phyloP scores from a whole-genome alignment of 371 early-diverging fungal species.

The Mucor lusitanicus region DNA sequence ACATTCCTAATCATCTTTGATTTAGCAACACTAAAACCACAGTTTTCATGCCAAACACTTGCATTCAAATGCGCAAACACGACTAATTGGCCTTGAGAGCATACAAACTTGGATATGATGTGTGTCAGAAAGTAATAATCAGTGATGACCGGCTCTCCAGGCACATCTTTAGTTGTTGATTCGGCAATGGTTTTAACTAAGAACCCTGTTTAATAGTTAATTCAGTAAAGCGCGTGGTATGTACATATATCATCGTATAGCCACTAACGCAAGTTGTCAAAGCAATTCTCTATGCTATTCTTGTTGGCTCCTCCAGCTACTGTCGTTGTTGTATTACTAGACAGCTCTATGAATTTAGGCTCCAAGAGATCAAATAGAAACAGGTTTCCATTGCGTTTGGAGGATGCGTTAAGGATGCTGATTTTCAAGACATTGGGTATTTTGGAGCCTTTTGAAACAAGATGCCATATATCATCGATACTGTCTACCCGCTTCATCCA shows the following conservation, averaged over 20 bases:
- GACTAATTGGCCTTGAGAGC: background rate
- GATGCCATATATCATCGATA: slow-evolving; percentile 7
- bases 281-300: background rate
- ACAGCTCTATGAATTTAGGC: background rate
- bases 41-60: too few relatives aligned
- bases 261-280: background rate
- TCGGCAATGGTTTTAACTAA: background rate
- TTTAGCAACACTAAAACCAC: background rate
- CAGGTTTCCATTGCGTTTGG: background rate
- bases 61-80: slow-evolving; percentile 6
- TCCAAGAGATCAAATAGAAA: background rate
- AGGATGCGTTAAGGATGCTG: background rate
- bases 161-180: background rate
- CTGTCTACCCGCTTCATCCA: slow-evolving; percentile 4
- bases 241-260: too few relatives aligned
- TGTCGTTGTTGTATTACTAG: background rate
- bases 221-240: background rate
- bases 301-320: background rate
- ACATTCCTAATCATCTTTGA: background rate
- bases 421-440: slow-evolving; percentile 12
- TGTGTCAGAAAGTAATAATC: slow-evolving; percentile 4
- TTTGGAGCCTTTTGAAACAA: slow-evolving; percentile 7
- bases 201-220: background rate
- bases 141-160: background rate
- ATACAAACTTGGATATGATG: background rate